These are phyloP conservation scores for Coprinopsis cinerea DNA, from an alignment of 768 basidiomycete species.

Conservation along the genomic window DNA sequence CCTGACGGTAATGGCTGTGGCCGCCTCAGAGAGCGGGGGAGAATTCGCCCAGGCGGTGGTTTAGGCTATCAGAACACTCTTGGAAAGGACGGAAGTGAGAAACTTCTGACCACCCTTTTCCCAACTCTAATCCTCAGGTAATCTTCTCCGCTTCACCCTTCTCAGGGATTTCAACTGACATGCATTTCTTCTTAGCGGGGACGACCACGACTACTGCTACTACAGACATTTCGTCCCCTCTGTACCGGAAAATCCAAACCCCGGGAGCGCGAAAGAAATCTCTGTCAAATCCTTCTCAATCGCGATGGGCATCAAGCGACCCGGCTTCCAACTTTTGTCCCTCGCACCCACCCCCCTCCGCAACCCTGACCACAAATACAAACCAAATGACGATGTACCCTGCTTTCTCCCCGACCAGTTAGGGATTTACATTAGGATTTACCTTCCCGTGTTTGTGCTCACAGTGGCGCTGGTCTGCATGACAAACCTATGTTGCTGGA, in stretches of 20 bases:
- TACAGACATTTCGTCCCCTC: conserved; percentile 37
- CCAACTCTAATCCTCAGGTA: conserved; percentile 78
- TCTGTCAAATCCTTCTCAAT: conserved; percentile 89
- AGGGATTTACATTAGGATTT: conserved; percentile 66
- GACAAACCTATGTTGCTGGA: conserved; percentile 1
- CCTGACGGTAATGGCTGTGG: conserved; percentile 69
- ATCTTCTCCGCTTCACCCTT: conserved; percentile 11
- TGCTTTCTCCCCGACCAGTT: conserved; percentile 86
- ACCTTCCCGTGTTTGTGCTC: conserved; percentile 60
- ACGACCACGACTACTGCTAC: conserved; percentile 96
- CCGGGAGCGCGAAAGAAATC: conserved; percentile 54
- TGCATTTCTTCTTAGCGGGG: conserved; percentile 49
- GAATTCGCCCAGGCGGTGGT: conserved; percentile 68
- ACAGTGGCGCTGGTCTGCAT: conserved; percentile 52
- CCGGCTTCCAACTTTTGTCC: conserved; percentile 89
- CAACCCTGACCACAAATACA: conserved; percentile 7
- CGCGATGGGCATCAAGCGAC: conserved; percentile 77
- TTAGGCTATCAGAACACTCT: conserved; percentile 83
- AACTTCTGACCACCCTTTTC: conserved; percentile 56
- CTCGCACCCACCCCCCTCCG: conserved; percentile 37
- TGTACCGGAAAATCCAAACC: conserved; percentile 2
- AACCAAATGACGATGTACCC: conserved; percentile 46
- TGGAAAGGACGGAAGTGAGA: conserved; percentile 56
- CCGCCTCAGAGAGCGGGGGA: conserved; percentile 66
- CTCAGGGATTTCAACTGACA: not conserved